Evolutionary conservation across 2,329 filamentous ascomycete genomes (phyloP), one percentile per base, ranked within the genome.

Genomic region (Westerdykella sp.): DNA sequence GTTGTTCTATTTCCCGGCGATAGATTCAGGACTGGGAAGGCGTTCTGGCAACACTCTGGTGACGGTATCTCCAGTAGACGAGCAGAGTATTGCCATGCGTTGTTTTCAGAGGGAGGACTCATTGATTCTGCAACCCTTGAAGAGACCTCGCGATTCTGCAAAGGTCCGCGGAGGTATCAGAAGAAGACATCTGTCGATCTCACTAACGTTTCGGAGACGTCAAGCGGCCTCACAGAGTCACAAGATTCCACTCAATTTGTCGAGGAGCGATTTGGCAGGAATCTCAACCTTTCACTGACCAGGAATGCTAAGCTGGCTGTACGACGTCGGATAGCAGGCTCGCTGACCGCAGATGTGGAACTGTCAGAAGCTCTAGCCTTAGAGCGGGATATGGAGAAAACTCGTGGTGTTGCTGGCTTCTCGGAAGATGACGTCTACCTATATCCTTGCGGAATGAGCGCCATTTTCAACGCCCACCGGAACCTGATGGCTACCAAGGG

Each of bases 41-140:
- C 89, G 57, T 96, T 95, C 59, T 98, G 93, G 93, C 93, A 97
- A 65, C 93, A 98, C 66, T 85, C 87, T 1, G 93, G 93, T 15
- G 90, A 95, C 48, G 93, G 93, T 13, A 76, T 95, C 12, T 96
- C 90, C 1, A 96, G 90, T 63, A 83, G 93, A 39, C 80, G 89
- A 34, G 90, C 88, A 28, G 91, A 96, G 62, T 96, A 95, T 66
- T 95, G 87, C 61, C 81, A 89, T 47, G 74, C 77, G 34, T 76
- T 91, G 1, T 79, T 94, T 50, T 77, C 77, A 31, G 83, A 91
- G 48, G 82, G 82, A 0, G 72, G 85, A 34, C 71, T 87, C 39
- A 72, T 79, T 2, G 74, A 81, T 41, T 63, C 68, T 12, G 69
- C 63, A 40, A 66, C 61, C 39, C 48, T 66, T 16, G 53, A 60